Base-by-base conservation (phyloP, 164 flowering plant genomes). In the Protea cynaroides region DNA sequence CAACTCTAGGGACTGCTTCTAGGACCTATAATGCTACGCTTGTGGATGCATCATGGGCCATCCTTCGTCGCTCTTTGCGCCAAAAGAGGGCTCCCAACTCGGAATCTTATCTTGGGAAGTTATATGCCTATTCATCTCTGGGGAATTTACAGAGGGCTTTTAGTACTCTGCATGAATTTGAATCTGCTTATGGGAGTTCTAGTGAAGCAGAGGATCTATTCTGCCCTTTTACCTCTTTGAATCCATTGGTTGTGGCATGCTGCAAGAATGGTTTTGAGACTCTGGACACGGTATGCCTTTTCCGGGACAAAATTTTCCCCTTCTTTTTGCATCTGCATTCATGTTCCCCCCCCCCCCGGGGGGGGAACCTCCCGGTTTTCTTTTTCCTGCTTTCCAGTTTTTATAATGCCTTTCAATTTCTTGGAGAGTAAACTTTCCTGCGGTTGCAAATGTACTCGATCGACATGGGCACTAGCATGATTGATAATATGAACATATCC, bases 221-320 rank as follows among this genome's bases (percentile, higher is more conserved):
- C 65, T 95, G 92, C 61, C 99, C 99, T 23, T 92, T 95, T 75
- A 81, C 89, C 56, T 86, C 92, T 46, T 75, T 95, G 58, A 23
- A 83, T 67, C 97, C 97, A 7, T 72, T 95, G 75, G 99, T 83
- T 59, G 67, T 85, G 56, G 97, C 96, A 50, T 86, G 99, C 83
- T 73, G 86, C 59, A 88, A 82, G 79, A 80, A 82, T n/a, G 97
- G 97, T 38, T 95, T 84, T 81, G 88, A 77, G 68, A 84, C 94
- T 17, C 73, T 95, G 78, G 99, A 95, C 68, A 65, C 72, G 67
- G 97, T 90, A 86, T 57, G 82, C 65, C 17, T 52, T 72, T 56
- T 23, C 34, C 14, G 46, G 8, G 10, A 40, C 46, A 40, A 40
- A 3, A 40, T 9, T 12, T 29, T 29, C 5, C 34, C 34, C 34